Base-by-base conservation (phyloP, 306 rosid genomes). In the Nissolia schottii region DNA sequence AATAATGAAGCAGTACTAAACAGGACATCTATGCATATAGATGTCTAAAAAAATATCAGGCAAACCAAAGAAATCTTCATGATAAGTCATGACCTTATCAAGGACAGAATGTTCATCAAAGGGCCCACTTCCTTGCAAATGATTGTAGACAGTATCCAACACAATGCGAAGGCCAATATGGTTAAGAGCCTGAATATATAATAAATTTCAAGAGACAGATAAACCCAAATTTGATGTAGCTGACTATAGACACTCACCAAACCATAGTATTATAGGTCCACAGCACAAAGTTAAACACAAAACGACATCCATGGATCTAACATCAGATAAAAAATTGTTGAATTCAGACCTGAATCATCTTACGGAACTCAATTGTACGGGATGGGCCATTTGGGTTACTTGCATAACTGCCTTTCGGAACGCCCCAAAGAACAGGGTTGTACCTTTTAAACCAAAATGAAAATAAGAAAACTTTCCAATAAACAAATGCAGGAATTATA, bases 371-470 rank as follows among this genome's bases (percentile, higher is more conserved):
- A 74, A 85, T 63, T 34, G 79, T 80, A 59, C 97, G 95, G 76
- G 51, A 75, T 58, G 95, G 84, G 77, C 98, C 96, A 76, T 86
- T 86, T 37, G 97, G 88, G 54, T 83, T 77, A 78, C 90, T 89
- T 51, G 98, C 96, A 80, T 94, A 94, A 81, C 98, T 87, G 71
- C 98, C 98, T 87, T 94, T 94, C 35, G 98, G 98, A 59, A 89
- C 95, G 5, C 98, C 98, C 96, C 97, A 91, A 54, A 94, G 85
- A 68, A 91, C 88, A 76, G 98, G 98, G 82, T 91, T 94, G 79
- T 89, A 94, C 88, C 98, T 94, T 80, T 24, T 31, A 75, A 67
- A 71, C 72, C 59, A 74, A 9, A 62, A 63, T n/a, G 56, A 18
- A 58, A 76, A 59, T 60, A 68, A 81, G 71, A 25, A 34, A 74